A percentile compares a stretch with the other conserved stretches of the same genome.
Evolutionary conservation across 495 filamentous ascomycete genomes (phyloP).

Genomic region (Penicillium bialowiezense): DNA sequence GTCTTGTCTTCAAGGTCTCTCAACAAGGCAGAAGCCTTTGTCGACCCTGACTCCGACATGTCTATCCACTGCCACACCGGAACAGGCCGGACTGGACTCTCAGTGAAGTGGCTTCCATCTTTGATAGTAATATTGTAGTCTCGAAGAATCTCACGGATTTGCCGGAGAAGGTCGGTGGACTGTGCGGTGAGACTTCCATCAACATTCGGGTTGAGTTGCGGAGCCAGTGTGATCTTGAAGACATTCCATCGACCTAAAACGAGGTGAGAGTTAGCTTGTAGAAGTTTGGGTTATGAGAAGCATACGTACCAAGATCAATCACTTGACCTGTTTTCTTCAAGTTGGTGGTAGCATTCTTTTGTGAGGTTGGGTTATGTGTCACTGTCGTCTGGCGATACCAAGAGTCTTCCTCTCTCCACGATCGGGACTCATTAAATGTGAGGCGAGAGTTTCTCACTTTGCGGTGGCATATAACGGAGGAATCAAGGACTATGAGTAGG

Average conservation of each 20-base stretch:
- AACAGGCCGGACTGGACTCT: constrained; percentile 13
- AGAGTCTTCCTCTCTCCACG: constrained; percentile 64
- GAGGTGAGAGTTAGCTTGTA: background rate
- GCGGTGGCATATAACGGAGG: constrained; percentile 64
- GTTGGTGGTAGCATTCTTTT: constrained; percentile 43
- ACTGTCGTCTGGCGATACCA: constrained; percentile 80
- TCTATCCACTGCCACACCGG: constrained; percentile 60
- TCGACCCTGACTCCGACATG: constrained; percentile 13
- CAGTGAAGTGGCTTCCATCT: constrained; percentile 22
- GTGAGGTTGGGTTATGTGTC: constrained; percentile 39
- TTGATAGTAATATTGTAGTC: constrained; percentile 70
- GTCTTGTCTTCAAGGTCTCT: constrained; percentile 31
- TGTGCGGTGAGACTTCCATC: constrained; percentile 20
- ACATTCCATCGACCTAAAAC: constrained; percentile 39
- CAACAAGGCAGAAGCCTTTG: constrained; percentile 22
- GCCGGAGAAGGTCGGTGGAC: constrained; percentile 29
- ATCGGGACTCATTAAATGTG: constrained; percentile 37
- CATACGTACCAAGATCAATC: constrained; percentile 70
- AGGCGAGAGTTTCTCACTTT: constrained; percentile 40
- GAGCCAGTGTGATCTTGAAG: constrained; percentile 31
- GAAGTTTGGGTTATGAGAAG: background rate
- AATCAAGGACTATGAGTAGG: constrained; percentile 56
- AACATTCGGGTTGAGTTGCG: too few relatives aligned
- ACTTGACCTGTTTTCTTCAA: constrained; percentile 54
- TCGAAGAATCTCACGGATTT: constrained; percentile 52